Evolutionary conservation across 2,329 filamentous ascomycete genomes (phyloP).

Genomic region (Camptophora hylomeconis): DNA sequence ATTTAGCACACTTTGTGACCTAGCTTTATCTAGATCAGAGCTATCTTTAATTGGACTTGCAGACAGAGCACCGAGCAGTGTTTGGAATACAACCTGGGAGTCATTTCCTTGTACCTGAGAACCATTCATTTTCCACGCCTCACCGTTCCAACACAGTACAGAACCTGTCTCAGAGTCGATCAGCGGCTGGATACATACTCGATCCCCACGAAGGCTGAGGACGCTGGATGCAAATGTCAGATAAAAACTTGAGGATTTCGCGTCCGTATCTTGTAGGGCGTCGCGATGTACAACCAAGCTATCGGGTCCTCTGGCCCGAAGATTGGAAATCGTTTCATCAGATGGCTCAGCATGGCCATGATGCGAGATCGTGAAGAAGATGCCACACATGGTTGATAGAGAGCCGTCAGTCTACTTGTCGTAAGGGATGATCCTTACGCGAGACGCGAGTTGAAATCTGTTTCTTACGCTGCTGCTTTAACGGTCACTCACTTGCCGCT

Average conservation of each 20-base stretch:
- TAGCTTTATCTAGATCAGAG: no score
- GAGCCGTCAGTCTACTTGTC: no score
- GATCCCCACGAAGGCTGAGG: conserved; percentile 69
- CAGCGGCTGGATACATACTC: conserved; percentile 62
- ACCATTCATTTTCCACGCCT: conserved; percentile 67
- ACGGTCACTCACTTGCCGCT: no score
- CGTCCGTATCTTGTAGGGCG: conserved; percentile 16
- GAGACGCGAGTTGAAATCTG: no score
- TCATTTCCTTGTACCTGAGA: conserved; percentile 59
- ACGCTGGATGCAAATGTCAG: conserved; percentile 70
- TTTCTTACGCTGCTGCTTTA: no score
- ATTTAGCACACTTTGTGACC: no score
- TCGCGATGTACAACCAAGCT: no score
- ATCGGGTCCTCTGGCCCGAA: conserved; percentile 32
- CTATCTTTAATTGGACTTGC: conserved; percentile 10
- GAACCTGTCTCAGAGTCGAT: conserved; percentile 43
- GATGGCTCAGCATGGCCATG: conserved; percentile 19
- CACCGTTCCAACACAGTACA: conserved; percentile 90
- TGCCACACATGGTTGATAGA: conserved; percentile 33
- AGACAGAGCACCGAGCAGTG: conserved; percentile 37
- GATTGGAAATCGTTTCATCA: conserved; percentile 21
- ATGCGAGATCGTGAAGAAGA: conserved; percentile 36
- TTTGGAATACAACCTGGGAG: conserved; percentile 52
- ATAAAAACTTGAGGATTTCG: conserved; percentile 19
- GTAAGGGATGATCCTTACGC: no score